Conservation (phyloP, 169 alveolate species). For the Plasmodium gaboni region DNA sequence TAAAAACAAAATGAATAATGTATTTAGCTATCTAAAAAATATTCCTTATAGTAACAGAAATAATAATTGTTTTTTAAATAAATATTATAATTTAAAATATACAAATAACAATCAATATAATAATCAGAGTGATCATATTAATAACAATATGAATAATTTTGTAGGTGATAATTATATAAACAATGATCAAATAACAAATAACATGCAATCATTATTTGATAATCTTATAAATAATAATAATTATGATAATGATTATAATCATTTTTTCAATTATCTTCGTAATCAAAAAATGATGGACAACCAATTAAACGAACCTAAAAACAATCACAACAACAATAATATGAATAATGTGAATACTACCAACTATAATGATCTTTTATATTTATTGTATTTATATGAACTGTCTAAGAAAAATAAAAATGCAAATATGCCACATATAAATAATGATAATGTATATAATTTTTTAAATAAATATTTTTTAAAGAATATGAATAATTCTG, state of each 20-base stretch:
- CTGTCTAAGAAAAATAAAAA: background rate
- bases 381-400: background rate
- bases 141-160: background rate
- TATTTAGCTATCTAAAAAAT: too few species aligned
- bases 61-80: too few species aligned
- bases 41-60: too few species aligned
- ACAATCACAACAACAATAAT: constrained; percentile 2
- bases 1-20: too few species aligned
- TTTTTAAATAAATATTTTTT: background rate
- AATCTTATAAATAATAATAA: too few species aligned
- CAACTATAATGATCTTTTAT: background rate
- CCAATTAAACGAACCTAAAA: background rate
- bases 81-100: too few species aligned
- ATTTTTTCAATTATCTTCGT: too few species aligned
- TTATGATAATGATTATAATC: too few species aligned
- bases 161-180: background rate
- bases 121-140: background rate
- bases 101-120: background rate
- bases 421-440: too few species aligned
- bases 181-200: background rate
- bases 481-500: background rate
- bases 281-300: too few species aligned
- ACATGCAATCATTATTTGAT: too few species aligned
- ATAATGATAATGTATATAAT: background rate
- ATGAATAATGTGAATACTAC: background rate